phyloP scores from a whole-genome alignment of 106 monocot species.

The Allium sativum region DNA sequence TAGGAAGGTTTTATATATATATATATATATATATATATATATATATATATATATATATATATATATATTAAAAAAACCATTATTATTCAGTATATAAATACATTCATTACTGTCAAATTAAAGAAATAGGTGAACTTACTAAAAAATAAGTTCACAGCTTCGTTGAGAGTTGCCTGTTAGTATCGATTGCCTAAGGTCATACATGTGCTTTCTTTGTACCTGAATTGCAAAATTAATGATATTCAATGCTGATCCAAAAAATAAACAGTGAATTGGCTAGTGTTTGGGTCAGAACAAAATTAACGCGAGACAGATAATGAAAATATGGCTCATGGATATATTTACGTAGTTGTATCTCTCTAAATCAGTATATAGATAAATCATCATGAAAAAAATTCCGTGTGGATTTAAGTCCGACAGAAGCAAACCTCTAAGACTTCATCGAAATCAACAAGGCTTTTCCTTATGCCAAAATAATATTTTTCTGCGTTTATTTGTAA shows the following conservation, averaged over 20 bases:
- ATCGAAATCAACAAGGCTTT: constrained; percentile 99
- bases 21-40: no score
- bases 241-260: neutral
- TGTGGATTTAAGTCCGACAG: no score
- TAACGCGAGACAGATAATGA: no score
- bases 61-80: no score
- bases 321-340: neutral
- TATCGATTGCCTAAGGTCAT: constrained; percentile 83
- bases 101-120: no score
- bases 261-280: neutral
- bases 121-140: constrained; percentile 32
- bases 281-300: neutral
- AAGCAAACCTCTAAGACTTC: constrained; percentile 80
- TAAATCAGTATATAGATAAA: neutral
- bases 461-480: constrained; percentile 87
- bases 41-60: no score
- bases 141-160: constrained; percentile 66
- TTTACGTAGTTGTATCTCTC: neutral
- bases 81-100: no score
- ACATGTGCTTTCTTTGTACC: constrained; percentile 99
- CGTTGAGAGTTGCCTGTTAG: constrained; percentile 74
- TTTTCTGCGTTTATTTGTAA: constrained; percentile 96
- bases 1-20: no score
- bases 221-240: constrained; percentile 10
- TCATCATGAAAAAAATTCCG: no score